Percentiles rank a stretch among this genome's conserved stretches.
phyloP scores from a whole-genome alignment of 2,329 filamentous ascomycete genomes.

The Trichophaea hybrida region DNA sequence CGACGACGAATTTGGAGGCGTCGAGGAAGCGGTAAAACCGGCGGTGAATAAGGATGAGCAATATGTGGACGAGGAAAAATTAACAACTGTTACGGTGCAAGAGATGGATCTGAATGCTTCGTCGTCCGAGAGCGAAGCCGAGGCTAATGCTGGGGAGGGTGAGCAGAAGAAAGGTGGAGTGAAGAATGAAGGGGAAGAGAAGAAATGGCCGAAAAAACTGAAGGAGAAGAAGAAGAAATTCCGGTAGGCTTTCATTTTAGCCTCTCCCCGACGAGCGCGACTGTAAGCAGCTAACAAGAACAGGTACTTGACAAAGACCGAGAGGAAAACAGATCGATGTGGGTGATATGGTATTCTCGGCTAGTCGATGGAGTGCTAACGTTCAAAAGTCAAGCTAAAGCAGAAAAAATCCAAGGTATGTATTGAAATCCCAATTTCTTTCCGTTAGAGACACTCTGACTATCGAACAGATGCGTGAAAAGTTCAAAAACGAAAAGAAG shows the following conservation, averaged over 20 bases:
- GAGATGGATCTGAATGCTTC: slow-evolving; percentile 52
- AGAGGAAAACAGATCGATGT: slow-evolving; percentile 48
- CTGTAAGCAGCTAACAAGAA: too few relatives aligned
- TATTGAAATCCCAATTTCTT: too few relatives aligned
- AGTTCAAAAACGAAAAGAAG: not conserved
- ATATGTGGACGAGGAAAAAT: slow-evolving; percentile 91
- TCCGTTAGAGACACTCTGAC: too few relatives aligned
- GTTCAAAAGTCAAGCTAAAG: not conserved
- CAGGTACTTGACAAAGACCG: slow-evolving; percentile 76
- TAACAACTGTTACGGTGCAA: slow-evolving; percentile 88
- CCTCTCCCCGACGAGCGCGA: too few relatives aligned
- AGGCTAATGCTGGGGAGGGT: slow-evolving; percentile 30
- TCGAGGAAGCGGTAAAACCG: slow-evolving; percentile 29
- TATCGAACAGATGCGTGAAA: not conserved
- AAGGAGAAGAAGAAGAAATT: slow-evolving; percentile 88
- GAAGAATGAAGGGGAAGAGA: slow-evolving; percentile 31
- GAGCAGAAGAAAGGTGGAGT: slow-evolving; percentile 28
- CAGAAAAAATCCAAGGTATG: not conserved
- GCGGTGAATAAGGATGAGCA: slow-evolving; percentile 69
- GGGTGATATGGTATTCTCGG: slow-evolving; percentile 37
- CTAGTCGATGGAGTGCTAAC: not conserved
- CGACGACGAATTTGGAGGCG: slow-evolving; percentile 49
- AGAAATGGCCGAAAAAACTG: slow-evolving; percentile 40
- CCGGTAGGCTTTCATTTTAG: slow-evolving; percentile 1
- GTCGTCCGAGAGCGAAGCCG: slow-evolving; percentile 29